phyloP scores from a whole-genome alignment of 2,329 filamentous ascomycete species.

The Hymenotorrendiella dingleyae region DNA sequence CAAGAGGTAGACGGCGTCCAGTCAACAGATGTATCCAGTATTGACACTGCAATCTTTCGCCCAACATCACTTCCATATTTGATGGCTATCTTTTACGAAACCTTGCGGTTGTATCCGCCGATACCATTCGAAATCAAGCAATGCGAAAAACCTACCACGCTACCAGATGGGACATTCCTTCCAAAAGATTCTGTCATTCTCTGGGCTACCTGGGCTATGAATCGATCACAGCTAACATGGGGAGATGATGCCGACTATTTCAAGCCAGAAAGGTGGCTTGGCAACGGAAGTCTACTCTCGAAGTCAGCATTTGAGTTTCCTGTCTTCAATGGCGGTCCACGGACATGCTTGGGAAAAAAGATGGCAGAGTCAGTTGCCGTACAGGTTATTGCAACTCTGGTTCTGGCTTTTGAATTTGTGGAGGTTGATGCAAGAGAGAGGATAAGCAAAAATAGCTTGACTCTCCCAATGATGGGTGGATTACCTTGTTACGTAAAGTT shows the following conservation, averaged over 20 bases:
- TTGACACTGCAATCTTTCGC: conserved; percentile 18
- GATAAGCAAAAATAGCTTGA: conserved; percentile 54
- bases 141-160: conserved; percentile 42
- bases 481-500: conserved; percentile 36
- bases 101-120: conserved; percentile 55
- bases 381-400: conserved; percentile 47
- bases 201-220: conserved; percentile 62
- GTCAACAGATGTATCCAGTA: conserved; percentile 5
- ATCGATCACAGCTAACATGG: conserved; percentile 50
- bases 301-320: conserved; percentile 52
- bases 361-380: conserved; percentile 58
- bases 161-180: conserved; percentile 56
- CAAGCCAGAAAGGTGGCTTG: conserved; percentile 51
- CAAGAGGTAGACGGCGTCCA: conserved; percentile 12
- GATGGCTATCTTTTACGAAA: conserved; percentile 57
- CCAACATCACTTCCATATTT: conserved; percentile 45
- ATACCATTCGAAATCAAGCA: conserved; percentile 64
- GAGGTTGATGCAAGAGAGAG: conserved; percentile 39
- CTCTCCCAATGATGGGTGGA: conserved; percentile 57
- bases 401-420: conserved; percentile 45
- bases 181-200: conserved; percentile 49
- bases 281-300: conserved; percentile 35
- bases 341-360: conserved; percentile 55
- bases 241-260: conserved; percentile 51
- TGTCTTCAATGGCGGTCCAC: conserved; percentile 59